phyloP scores from a whole-genome alignment of 1,139 yeast species.

The Debaryomycetaceae sp. region DNA sequence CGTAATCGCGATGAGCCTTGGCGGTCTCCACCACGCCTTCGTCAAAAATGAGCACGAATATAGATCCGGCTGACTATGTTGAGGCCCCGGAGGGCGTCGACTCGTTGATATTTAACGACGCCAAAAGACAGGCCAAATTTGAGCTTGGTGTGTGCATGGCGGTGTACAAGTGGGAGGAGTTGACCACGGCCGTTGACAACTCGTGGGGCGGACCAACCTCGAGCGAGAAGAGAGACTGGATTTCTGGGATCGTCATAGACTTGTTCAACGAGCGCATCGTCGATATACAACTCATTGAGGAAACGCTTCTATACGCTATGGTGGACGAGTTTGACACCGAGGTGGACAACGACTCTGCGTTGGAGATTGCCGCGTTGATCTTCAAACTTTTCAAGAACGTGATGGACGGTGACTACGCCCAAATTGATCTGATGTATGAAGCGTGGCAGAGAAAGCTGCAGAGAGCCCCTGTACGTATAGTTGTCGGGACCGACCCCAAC shows the following conservation, averaged over 20 bases:
- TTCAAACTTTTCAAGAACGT: constrained; percentile 67
- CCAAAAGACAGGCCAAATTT: constrained; percentile 72
- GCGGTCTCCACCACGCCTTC: too few relatives aligned
- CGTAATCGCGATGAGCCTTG: too few relatives aligned
- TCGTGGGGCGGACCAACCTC: constrained; percentile 96
- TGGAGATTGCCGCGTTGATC: constrained; percentile 65
- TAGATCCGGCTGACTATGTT: constrained; percentile 45
- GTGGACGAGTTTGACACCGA: constrained; percentile 88
- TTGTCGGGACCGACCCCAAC: constrained; percentile 52
- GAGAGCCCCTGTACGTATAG: constrained; percentile 27
- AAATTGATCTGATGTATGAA: constrained; percentile 56
- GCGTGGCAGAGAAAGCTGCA: constrained; percentile 53
- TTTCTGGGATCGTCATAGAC: constrained; percentile 77
- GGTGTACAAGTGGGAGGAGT: constrained; percentile 82
- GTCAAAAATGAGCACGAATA: constrained; percentile 11
- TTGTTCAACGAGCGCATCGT: constrained; percentile 64
- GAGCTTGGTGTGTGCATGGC: constrained; percentile 95
- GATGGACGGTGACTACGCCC: constrained; percentile 42
- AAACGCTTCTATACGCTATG: constrained; percentile 83
- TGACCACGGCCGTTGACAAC: constrained; percentile 89
- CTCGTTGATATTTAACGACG: constrained; percentile 52
- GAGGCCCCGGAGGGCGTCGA: constrained; percentile 35
- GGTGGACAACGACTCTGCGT: constrained; percentile 85
- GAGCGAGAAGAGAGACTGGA: constrained; percentile 91
- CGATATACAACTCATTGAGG: constrained; percentile 78